Base-by-base conservation (phyloP, 805 yeast genomes). In the Millerago galiae region DNA sequence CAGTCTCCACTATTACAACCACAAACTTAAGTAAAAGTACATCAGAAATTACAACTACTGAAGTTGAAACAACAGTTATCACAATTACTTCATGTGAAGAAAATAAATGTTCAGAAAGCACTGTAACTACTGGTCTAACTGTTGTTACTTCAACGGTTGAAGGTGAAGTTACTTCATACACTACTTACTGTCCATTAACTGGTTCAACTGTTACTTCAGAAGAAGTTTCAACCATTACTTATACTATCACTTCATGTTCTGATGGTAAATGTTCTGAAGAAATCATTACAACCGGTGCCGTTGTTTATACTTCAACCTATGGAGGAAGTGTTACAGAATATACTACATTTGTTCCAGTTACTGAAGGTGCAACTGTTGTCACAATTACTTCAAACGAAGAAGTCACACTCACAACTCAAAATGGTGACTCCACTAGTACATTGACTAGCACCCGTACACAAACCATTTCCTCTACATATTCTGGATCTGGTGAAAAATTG, bases 151-250 rank as follows among this genome's bases (percentile, higher is more conserved):
- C 24, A 6, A 40, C 39, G 4, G 10, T 30, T 16, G 12, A 35
- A 12, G 33, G 30, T 9, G 16, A 8, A 17, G 21, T 30, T 11
- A 35, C 43, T 30, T 18, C 27, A 8, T 40, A 40, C 24, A 40
- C 43, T 13, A 40, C 43, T 13, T 40, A 35, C 28, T 40, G 40
- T 18, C 43, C 43, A 31, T 25, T 38, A 10, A 17, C 18, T 17
- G n/a, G 30, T n/a, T 31, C 27, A 12, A 24, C 28, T 18, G 11
- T 15, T 3, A 24, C 35, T 15, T 25, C 28, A 24, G 26, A 21
- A 5, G n/a, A 28, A 12, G 31, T 31, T 12, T 15, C 38, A 13
- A 25, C 35, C 14, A 31, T 15, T 17, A 15, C 14, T 12, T 4
- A n/a, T 21, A 15, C 18, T 5, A 35, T 30, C 13, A 35, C 8